Evolutionary conservation across 768 basidiomycete species (phyloP), one percentile per base, ranked within the genome.

Genomic region (Kwoniella dejecticola): DNA sequence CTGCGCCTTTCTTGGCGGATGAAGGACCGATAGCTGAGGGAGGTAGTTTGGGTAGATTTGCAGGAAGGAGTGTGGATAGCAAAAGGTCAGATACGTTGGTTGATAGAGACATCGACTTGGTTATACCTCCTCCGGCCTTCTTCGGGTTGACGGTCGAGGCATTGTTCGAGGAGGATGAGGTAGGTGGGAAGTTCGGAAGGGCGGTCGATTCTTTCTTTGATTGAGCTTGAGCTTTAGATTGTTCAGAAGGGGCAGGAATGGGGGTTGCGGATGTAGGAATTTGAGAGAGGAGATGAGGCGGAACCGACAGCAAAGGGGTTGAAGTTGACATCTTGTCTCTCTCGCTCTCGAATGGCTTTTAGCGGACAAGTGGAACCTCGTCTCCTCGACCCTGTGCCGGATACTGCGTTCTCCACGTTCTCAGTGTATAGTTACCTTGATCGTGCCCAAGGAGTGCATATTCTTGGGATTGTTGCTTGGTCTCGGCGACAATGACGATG

Each of bases 191-290:
- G 8, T 24, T 52, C 19, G 61, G 49, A 33, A 44, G 69, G 11
- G 45, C 6, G 17, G 68, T n/a, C 60, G 41, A 31, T 24, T 47
- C 3, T 42, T 10, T 36, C 2, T 29, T 55, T 15, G 52, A 4
- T 17, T 29, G 67, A 40, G 48, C 23, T n/a, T 41, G 40, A 24
- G 45, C 48, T 26, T 53, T n/a, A n/a, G n/a, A n/a, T n/a, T n/a
- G n/a, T n/a, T n/a, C n/a, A n/a, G n/a, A n/a, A n/a, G 61, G 68
- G 23, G 56, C 53, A 42, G 50, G 70, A 44, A 70, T 64, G 31
- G 62, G 67, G 27, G 11, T 77, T 0, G 80, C 82, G 30, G 80
- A 79, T 27, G 77, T 46, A 3, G 83, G 83, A 23, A 84, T 74
- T 11, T 27, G 6, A 81, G 81, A 30, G 80, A 79, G 63, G 66